Evolutionary conservation across 495 filamentous ascomycete genomes (phyloP), one percentile per base, ranked within the genome.

Genomic region (Rostrohypoxylon terebratum): DNA sequence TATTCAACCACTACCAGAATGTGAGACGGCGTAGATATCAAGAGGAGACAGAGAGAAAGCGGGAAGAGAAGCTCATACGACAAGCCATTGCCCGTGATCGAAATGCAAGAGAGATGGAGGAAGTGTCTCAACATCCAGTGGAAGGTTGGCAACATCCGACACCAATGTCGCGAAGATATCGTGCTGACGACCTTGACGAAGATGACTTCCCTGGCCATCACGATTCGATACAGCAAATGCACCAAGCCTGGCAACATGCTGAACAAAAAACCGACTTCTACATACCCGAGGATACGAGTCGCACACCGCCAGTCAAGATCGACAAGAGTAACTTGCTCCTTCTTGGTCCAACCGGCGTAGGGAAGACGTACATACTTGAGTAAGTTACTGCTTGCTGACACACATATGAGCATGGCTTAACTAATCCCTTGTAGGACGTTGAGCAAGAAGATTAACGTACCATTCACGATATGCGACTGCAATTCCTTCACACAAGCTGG

Each of bases 301-400:
- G 88, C 77, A 80, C 82, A 13, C 86, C 86, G 1, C 89, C 91
- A 20, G 82, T 96, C 40, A 92, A 93, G 48, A 89, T 99, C 40
- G 96, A 98, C 75, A 99, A 99, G 83, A 96, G 94, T 61, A 99
- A 99, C 76, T 86, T 99, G n/a, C 81, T 98, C 23, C 81, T 98
- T 62, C 87, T 99, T 5, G 96, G 96, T 0, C 96, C 96, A 0
- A 96, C 96, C 0, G 96, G 96, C 3, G 96, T 98, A 4, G 96
- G 96, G 0, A 99, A 99, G 80, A 99, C 96, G 0, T 88, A 98
- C 40, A 98, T 99, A 87, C 89, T 93, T 31, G 93, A 95, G 83
- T 86, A 76, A 60, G 82, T 79, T 20, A 8, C 18, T 14, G 11
- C 16, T 23, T 31, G 13, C 50, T 1, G 3, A 10, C 25, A 51